Evolutionary conservation across 129 eudicot species (phyloP).

Genomic region (Erigeron canadensis): DNA sequence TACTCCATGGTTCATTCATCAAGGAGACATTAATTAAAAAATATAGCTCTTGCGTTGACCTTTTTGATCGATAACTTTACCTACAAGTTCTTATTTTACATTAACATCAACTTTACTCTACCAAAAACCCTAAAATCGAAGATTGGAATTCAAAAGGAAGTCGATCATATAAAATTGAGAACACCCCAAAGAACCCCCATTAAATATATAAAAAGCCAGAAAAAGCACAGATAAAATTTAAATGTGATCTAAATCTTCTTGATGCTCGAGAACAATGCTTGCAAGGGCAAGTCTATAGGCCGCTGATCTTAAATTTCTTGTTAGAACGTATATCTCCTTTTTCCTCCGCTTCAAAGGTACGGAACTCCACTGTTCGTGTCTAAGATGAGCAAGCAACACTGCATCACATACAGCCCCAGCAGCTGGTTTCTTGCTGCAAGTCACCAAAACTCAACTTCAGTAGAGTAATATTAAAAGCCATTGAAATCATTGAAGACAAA

Average conservation of each 20-base stretch:
- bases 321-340: conserved; percentile 74
- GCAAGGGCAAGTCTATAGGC: conserved; percentile 89
- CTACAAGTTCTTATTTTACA: no score
- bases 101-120: background rate
- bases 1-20: no score
- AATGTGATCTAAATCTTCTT: conserved; percentile 52
- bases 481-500: background rate
- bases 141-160: no score
- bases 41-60: no score
- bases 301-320: conserved; percentile 80
- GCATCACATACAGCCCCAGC: conserved; percentile 87
- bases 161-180: no score
- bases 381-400: conserved; percentile 55
- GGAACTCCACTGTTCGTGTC: conserved; percentile 81
- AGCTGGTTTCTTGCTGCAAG: conserved; percentile 67
- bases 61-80: background rate
- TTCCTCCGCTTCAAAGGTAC: conserved; percentile 56
- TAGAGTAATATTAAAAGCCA: background rate
- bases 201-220: background rate
- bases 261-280: conserved; percentile 60
- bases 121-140: background rate
- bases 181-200: background rate
- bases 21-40: no score
- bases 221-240: conserved; percentile 18
- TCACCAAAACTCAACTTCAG: conserved; percentile 15